phyloP scores from a whole-genome alignment of 495 filamentous ascomycete genomes.

The Aspergillus conjunctus region DNA sequence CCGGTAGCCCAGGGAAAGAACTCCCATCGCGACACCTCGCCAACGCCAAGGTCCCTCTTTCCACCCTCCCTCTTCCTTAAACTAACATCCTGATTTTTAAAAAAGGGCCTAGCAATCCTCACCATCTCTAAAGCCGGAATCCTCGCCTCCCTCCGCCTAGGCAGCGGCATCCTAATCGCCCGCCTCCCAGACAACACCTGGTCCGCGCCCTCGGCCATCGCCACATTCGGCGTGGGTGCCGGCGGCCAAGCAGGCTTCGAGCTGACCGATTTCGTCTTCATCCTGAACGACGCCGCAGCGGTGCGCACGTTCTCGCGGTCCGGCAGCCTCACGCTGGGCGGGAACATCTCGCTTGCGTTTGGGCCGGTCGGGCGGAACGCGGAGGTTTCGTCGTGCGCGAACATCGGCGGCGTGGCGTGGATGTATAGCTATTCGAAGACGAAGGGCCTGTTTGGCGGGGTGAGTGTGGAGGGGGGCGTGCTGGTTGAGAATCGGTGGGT shows the following conservation, averaged over 20 bases:
- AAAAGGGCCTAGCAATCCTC: slow-evolving; percentile 85
- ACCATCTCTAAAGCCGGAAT: slow-evolving; percentile 91
- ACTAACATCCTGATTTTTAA: neutral
- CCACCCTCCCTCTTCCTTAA: neutral
- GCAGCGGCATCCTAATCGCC: slow-evolving; percentile 89
- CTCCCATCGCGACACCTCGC: slow-evolving; percentile 81
- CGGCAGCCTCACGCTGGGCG: slow-evolving; percentile 81
- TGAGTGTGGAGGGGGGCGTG: slow-evolving; percentile 80
- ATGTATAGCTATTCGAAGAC: slow-evolving; percentile 94
- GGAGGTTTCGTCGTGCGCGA: slow-evolving; percentile 84
- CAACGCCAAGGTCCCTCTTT: slow-evolving; percentile 73
- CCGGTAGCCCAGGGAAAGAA: slow-evolving; percentile 87
- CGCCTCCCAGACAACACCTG: slow-evolving; percentile 80
- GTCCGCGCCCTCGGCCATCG: slow-evolving; percentile 89
- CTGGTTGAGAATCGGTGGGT: slow-evolving; percentile 86
- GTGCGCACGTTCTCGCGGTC: slow-evolving; percentile 88
- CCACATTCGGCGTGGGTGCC: slow-evolving; percentile 79
- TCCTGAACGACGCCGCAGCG: slow-evolving; percentile 82
- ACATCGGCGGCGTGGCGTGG: slow-evolving; percentile 74
- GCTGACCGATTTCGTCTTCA: slow-evolving; percentile 95
- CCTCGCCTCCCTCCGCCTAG: slow-evolving; percentile 81
- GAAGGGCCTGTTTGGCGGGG: slow-evolving; percentile 89
- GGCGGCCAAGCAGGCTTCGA: slow-evolving; percentile 94
- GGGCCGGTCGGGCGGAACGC: slow-evolving; percentile 90
- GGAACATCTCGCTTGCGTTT: slow-evolving; percentile 89